A percentile compares a stretch with the other conserved stretches of the same genome.
Conservation (phyloP, 176 grass and related monocot genomes). For the Hordeum vulgare region MorexV3_pseudomolecules_assembly NC_058522.1:556537001-556537500, state of each 20-base stretch:
- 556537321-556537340: too few species aligned
- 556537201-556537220: not conserved
- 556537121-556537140: not conserved
- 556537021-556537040: constrained; percentile 50
- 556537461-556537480: too few species aligned
- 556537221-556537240: not conserved
- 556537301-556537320: not conserved
- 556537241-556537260: not conserved
- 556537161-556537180: constrained; percentile 77
- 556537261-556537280: not conserved
- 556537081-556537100: not conserved
- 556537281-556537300: not conserved
- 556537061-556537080: not conserved
- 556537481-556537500: too few species aligned
- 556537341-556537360: too few species aligned
- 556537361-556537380: too few species aligned
- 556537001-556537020: constrained; percentile 51
- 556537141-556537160: constrained; percentile 76
- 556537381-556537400: too few species aligned
- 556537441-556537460: too few species aligned
- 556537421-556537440: too few species aligned
- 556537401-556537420: too few species aligned
- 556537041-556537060: not conserved
- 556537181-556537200: not conserved
- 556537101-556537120: not conserved